Evolutionary conservation across 768 basidiomycete species (phyloP).

Genomic region (Hydnomerulius pinastri): DNA sequence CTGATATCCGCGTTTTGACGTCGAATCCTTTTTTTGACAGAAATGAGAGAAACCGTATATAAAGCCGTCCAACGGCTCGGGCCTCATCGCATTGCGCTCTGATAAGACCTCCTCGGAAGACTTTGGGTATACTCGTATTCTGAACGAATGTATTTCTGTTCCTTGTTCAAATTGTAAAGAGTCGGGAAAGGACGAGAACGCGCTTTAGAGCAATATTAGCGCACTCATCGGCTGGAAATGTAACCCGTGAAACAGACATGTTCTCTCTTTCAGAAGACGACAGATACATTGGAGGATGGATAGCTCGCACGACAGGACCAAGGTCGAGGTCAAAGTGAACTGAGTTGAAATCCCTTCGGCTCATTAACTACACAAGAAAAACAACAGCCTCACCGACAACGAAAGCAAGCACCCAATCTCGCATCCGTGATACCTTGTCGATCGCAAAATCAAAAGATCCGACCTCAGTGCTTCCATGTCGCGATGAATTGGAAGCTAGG

Average conservation of each 20-base stretch:
- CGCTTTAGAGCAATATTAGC: conserved; percentile 45
- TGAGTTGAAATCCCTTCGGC: conserved; percentile 28
- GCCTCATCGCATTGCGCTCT: conserved; percentile 32
- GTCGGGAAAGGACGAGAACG: conserved; percentile 92
- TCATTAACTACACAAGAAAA: background rate
- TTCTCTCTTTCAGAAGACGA: conserved; percentile 75
- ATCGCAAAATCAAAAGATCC: conserved; percentile 50
- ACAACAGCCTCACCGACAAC: conserved; percentile 55
- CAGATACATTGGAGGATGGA: conserved; percentile 69
- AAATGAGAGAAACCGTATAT: conserved; percentile 81
- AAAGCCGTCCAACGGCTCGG: conserved; percentile 57
- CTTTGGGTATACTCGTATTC: conserved; percentile 59
- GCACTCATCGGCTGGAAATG: background rate
- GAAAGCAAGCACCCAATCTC: conserved; percentile 68
- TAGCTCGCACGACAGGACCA: conserved; percentile 73
- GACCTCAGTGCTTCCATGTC: conserved; percentile 35
- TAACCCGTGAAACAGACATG: conserved; percentile 50
- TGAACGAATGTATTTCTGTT: conserved; percentile 82
- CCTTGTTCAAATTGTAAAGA: conserved; percentile 85
- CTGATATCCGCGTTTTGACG: conserved; percentile 75
- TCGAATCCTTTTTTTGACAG: conserved; percentile 63
- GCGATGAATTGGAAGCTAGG: conserved; percentile 34
- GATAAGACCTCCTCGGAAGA: conserved; percentile 17
- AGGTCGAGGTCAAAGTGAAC: conserved; percentile 89
- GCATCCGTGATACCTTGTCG: conserved; percentile 50